Conservation (phyloP, 192 early-diverging fungal genomes). For the Rhizoclosmatium globosum region DNA sequence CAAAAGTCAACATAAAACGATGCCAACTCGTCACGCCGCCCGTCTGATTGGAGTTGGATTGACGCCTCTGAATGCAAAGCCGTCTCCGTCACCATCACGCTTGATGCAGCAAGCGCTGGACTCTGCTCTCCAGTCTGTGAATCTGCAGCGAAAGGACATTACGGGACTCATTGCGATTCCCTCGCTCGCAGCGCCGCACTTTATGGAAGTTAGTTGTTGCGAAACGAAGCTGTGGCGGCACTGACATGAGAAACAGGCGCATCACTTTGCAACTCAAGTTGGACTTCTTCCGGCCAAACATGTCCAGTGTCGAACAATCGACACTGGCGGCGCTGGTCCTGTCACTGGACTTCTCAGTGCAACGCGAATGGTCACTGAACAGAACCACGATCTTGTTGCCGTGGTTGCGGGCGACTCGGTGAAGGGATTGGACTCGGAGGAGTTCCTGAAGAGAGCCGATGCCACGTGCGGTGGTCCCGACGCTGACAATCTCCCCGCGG, state of each 20-base stretch:
- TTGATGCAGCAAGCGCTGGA: conserved; percentile 51
- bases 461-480: conserved; percentile 44
- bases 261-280: conserved; percentile 44
- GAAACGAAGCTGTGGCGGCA: neutral
- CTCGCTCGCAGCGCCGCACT: conserved; percentile 51
- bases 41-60: conserved; percentile 53
- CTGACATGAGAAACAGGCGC: conserved; percentile 3
- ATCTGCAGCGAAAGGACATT: conserved; percentile 43
- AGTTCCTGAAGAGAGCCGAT: conserved; percentile 53
- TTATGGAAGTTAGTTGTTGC: conserved; percentile 39
- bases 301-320: conserved; percentile 47
- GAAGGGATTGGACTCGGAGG: conserved; percentile 39
- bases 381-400: conserved; percentile 51
- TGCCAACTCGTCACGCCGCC: conserved; percentile 11
- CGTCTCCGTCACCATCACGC: conserved; percentile 34
- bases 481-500: neutral
- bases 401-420: conserved; percentile 56
- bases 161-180: conserved; percentile 57
- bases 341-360: conserved; percentile 48
- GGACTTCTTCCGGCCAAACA: conserved; percentile 50
- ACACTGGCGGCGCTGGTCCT: conserved; percentile 56
- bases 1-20: too few relatives aligned
- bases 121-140: conserved; percentile 38
- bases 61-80: conserved; percentile 45
- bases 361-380: conserved; percentile 46